These are phyloP conservation scores for Candida nitratophila DNA, from an alignment of 805 yeast species.

Conservation along the genomic window DNA sequence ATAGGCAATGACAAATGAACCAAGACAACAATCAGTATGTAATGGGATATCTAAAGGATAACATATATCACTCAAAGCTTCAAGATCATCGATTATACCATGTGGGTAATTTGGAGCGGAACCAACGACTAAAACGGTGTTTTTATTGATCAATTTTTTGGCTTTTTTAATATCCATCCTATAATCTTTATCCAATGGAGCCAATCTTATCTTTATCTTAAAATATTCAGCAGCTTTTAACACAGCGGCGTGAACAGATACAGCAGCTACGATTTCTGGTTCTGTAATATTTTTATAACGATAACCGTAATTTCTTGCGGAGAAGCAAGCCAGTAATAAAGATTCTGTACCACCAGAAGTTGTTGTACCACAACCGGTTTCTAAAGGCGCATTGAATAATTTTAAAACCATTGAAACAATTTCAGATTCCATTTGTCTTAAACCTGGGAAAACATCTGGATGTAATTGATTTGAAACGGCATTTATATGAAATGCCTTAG, in stretches of 20 bases:
- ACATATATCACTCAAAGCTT: constrained; percentile 59
- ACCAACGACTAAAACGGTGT: constrained; percentile 81
- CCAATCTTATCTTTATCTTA: constrained; percentile 77
- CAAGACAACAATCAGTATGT: constrained; percentile 94
- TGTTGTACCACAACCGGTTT: constrained; percentile 64
- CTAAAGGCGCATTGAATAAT: constrained; percentile 72
- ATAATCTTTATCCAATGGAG: constrained; percentile 60
- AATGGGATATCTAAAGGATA: constrained; percentile 67
- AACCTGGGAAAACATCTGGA: constrained; percentile 96
- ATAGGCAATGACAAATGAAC: constrained; percentile 84
- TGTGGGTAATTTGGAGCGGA: constrained; percentile 98
- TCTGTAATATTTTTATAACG: constrained; percentile 48
- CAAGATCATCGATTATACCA: constrained; percentile 90
- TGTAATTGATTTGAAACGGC: constrained; percentile 92
- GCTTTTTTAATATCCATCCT: constrained; percentile 63
- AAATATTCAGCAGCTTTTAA: constrained; percentile 91
- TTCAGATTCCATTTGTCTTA: constrained; percentile 93
- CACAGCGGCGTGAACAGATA: constrained; percentile 89
- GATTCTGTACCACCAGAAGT: constrained; percentile 97
- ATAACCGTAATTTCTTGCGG: constrained; percentile 76
- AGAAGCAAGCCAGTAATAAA: constrained; percentile 71
- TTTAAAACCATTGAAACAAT: constrained; percentile 85
- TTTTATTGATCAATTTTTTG: constrained; percentile 56
- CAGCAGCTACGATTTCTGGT: constrained; percentile 89
- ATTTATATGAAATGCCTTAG: constrained; percentile 66